Evolutionary conservation across 139 green algal species (phyloP).

Genomic region (Limnomonas spitsbergensis): DNA sequence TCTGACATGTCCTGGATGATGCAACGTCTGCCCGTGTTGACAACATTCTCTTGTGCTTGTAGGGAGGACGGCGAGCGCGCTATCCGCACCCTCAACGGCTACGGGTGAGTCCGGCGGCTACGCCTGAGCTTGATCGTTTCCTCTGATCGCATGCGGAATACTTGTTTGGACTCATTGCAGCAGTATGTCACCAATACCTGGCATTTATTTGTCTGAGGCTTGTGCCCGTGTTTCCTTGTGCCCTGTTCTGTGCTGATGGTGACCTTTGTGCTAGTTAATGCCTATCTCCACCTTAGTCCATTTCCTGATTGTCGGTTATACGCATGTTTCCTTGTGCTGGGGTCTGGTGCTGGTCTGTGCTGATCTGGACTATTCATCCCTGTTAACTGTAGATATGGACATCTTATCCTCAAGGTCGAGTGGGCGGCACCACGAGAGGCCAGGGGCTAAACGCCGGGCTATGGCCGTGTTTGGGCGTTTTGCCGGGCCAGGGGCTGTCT

Average conservation of each 20-base stretch:
- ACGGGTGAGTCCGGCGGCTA: conserved; percentile 46
- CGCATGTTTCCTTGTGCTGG: neutral
- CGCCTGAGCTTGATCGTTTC: neutral
- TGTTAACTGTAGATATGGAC: conserved; percentile 74
- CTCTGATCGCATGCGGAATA: too few relatives aligned
- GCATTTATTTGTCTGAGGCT: too few relatives aligned
- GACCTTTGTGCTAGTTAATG: too few relatives aligned
- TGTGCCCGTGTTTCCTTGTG: neutral
- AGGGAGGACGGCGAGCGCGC: conserved; percentile 84
- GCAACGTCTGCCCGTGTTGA: too few relatives aligned
- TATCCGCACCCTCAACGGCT: conserved; percentile 90
- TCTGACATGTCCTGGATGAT: too few relatives aligned
- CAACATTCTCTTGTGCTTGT: neutral
- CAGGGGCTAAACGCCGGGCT: neutral
- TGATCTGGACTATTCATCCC: neutral
- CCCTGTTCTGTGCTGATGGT: too few relatives aligned
- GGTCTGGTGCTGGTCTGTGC: neutral
- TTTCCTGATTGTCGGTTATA: neutral
- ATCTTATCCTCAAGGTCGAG: conserved; percentile 95
- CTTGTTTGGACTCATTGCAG: too few relatives aligned
- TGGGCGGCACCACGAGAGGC: conserved; percentile 75
- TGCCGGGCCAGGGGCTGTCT: too few relatives aligned
- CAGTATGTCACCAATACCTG: too few relatives aligned
- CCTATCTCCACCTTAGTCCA: too few relatives aligned
- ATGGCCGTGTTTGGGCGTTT: too few relatives aligned